Base-by-base conservation (phyloP, 2,329 filamentous ascomycete species). In the Trichoderma koningiopsis region DNA sequence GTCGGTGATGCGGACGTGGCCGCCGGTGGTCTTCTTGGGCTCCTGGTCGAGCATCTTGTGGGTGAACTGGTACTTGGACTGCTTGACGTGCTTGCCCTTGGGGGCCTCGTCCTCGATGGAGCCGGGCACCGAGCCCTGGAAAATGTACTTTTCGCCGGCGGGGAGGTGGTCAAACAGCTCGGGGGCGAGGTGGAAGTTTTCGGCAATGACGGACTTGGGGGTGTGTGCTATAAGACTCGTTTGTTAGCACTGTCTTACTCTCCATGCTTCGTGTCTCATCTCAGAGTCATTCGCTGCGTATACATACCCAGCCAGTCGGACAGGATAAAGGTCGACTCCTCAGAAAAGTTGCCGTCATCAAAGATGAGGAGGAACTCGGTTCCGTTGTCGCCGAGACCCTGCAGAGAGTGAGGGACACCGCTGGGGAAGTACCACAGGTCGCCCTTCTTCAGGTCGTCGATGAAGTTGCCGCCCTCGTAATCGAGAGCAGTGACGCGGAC, bases 371-470 rank as follows among this genome's bases (percentile, higher is more conserved):
- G 78, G 62, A 84, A 84, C 74, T 84, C 82, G 56, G 82, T 84
- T 57, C 83, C 91, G 57, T 91, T 90, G 31, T 85, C 82, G 55
- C 87, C 85, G 1, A 94, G 81, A 0, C 90, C 92, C 78, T 94
- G 92, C 1, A 94, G 86, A 0, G 90, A 92, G 78, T 94, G 92
- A 13, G 92, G 92, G 40, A 93, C 86, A 7, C 92, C 92, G 13
- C 89, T 88, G 27, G 92, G 92, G 80, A 94, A 94, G 75, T 92
- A 94, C 91, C 91, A 94, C 7, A 94, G 78, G 73, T 94, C 92
- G 5, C 92, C 92, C 75, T 91, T 89, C 75, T 88, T 86, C 27
- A 94, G 80, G 75, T 94, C 92, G 72, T 93, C 92, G 71, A 94
- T 87, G 77, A 93, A 94, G 71, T 88, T 92, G 71, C 91, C 88